Evolutionary conservation across 768 basidiomycete genomes (phyloP), one percentile per base, ranked within the genome.

Genomic region (Leccinum obscurum): DNA sequence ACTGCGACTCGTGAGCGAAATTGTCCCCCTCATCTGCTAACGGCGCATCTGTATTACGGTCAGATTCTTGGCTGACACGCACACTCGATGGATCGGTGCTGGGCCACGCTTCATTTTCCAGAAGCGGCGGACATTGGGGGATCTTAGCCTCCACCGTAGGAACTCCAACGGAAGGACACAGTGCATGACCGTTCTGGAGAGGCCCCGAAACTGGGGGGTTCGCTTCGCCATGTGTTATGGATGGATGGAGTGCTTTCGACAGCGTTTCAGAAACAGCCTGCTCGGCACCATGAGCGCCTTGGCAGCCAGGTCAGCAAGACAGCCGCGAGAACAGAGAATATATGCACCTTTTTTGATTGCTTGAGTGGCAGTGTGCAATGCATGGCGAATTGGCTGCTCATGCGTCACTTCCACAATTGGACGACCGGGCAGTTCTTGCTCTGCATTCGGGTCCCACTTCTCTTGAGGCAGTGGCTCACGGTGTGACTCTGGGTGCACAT

Each of bases 71-170:
- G 41, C 57, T 67, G 28, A 75, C 64, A 14, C 66, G 66, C 41
- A 22, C 34, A 28, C 48, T 22, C n/a, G 68, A 57, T n/a, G 70
- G 72, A 48, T 78, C 74, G 28, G 65, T 60, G 15, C 76, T 66
- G 3, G 74, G 64, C 6, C 65, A 54, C 34, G 56, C 70, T 13
- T 68, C 63, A 2, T 62, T 63, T 54, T 79, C 72, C 15, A 77
- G 71, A 32, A 67, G 72, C 5, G 81, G 80, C 15, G 76, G 73
- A 30, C 74, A 69, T 64, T 92, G 69, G 28, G 88, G 74, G 2
- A 77, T 78, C 70, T 86, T 85, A 71, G 90, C 87, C 70, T 91
- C 91, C 13, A 90, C 68, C 0, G 85, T 89, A 2, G 90, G 89
- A 1, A 90, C 83, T 2, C 87, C 86, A 11, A 77, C 78, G n/a